Conservation (phyloP, 345 rosid genomes). For the Arabidopsis suecica region DNA sequence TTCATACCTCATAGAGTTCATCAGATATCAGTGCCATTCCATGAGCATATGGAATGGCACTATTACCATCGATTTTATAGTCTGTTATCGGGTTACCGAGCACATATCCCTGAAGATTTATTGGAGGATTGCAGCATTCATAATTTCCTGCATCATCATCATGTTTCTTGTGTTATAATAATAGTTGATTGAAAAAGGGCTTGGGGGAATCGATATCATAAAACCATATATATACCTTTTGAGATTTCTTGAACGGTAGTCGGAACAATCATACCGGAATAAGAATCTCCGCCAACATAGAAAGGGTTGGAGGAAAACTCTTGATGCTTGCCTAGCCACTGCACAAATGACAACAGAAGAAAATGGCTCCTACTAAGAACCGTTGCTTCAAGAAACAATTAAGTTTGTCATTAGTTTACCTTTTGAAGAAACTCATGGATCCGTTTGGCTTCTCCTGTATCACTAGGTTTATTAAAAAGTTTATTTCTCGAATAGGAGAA, state of each 20-base stretch:
- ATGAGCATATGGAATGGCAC: no score
- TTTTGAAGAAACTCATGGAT: conserved; percentile 54
- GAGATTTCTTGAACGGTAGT: conserved; percentile 49
- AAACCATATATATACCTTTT: neutral
- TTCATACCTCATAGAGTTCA: no score
- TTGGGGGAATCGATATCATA: neutral
- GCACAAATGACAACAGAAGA: neutral
- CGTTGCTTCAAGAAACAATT: conserved; percentile 37
- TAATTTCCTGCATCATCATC: no score
- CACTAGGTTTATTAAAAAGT: conserved; percentile 46
- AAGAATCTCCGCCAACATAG: conserved; percentile 66
- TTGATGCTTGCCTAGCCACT: conserved; percentile 67
- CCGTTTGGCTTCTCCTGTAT: conserved; percentile 51
- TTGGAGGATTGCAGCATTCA: no score
- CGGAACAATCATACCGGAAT: conserved; percentile 61
- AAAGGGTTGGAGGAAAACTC: conserved; percentile 57
- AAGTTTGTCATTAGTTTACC: conserved; percentile 30
- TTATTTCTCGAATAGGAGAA: conserved; percentile 60
- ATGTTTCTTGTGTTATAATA: no score
- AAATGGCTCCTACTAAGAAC: neutral
- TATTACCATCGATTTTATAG: no score
- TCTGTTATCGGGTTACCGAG: no score
- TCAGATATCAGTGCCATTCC: no score
- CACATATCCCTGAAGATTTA: no score
- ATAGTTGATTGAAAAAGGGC: no score